A percentile compares a stretch with the other conserved stretches of the same genome.
Conservation (phyloP, 2,329 filamentous ascomycete species). For the Graphilbum ipis-grandicollis region DNA sequence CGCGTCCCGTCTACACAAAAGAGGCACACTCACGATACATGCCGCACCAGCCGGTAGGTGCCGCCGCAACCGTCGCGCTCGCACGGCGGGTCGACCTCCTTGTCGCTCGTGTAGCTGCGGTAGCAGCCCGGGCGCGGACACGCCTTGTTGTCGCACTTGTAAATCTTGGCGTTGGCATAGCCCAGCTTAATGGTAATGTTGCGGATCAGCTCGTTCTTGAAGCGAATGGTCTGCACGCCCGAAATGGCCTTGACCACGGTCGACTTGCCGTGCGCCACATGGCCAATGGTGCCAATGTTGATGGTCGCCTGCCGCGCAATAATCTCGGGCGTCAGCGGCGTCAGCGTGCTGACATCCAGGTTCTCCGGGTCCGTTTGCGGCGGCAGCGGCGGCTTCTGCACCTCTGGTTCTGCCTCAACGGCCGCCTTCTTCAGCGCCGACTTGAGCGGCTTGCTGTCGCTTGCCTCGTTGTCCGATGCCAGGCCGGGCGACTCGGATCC, state of each 20-base stretch:
- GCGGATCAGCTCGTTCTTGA: slow-evolving; percentile 98
- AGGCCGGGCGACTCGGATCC: slow-evolving; percentile 42
- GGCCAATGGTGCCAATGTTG: slow-evolving; percentile 96
- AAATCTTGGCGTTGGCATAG: slow-evolving; percentile 98
- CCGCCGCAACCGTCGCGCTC: slow-evolving; percentile 84
- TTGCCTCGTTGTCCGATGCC: slow-evolving; percentile 37
- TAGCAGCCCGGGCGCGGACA: slow-evolving; percentile 94
- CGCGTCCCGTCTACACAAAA: too few relatives aligned
- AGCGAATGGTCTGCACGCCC: slow-evolving; percentile 93
- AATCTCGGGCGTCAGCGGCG: slow-evolving; percentile 84
- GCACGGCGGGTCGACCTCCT: slow-evolving; percentile 92
- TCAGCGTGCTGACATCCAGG: slow-evolving; percentile 65
- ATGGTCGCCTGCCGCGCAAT: slow-evolving; percentile 96
- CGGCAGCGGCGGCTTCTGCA: slow-evolving; percentile 40
- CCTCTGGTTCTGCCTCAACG: slow-evolving; percentile 31
- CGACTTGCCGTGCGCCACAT: slow-evolving; percentile 97
- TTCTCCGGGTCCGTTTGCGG: slow-evolving; percentile 87
- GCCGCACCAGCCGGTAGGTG: slow-evolving; percentile 73
- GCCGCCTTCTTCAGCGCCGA: slow-evolving; percentile 66
- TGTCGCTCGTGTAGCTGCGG: slow-evolving; percentile 95
- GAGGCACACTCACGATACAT: slow-evolving; percentile 77
- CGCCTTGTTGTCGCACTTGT: slow-evolving; percentile 85
- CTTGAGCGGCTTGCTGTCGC: slow-evolving; percentile 55
- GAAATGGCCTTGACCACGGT: slow-evolving; percentile 99
- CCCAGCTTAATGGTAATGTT: slow-evolving; percentile 99